Percentiles rank a stretch among this genome's conserved stretches.
These are phyloP conservation scores for Lolium multiflorum DNA, from an alignment of 176 grass and related monocot species.

Conservation along the genomic window DNA sequence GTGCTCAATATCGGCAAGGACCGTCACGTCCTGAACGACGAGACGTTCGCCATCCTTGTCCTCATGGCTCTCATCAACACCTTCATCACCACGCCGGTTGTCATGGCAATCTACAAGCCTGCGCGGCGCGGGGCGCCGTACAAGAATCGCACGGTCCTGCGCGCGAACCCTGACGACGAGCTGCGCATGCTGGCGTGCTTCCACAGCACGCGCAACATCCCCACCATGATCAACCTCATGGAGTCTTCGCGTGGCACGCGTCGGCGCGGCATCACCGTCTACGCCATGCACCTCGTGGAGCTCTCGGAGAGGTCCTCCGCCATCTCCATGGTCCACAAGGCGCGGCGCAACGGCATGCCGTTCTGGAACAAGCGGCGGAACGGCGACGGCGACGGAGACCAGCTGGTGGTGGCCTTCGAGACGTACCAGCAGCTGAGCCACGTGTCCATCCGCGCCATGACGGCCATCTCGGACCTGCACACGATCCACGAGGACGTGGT, in stretches of 20 bases:
- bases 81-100: slow-evolving; percentile 63
- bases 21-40: slow-evolving; percentile 69
- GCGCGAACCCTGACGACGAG: slow-evolving; percentile 45
- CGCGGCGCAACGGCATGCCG: slow-evolving; percentile 61
- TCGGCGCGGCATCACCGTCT: slow-evolving; percentile 52
- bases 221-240: slow-evolving; percentile 71
- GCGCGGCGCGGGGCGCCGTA: slow-evolving; percentile 49
- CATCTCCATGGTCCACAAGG: slow-evolving; percentile 66
- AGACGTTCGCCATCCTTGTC: slow-evolving; percentile 71
- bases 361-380: slow-evolving; percentile 56
- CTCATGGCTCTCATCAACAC: slow-evolving; percentile 77
- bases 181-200: slow-evolving; percentile 73
- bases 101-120: slow-evolving; percentile 64
- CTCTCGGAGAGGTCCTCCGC: slow-evolving; percentile 62
- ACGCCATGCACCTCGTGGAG: slow-evolving; percentile 72
- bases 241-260: slow-evolving; percentile 56
- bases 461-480: slow-evolving; percentile 62
- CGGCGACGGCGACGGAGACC: slow-evolving; percentile 28
- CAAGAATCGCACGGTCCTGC: slow-evolving; percentile 60
- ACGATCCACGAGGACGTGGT: slow-evolving; percentile 73
- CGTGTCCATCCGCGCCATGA: slow-evolving; percentile 64
- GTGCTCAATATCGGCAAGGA: slow-evolving; percentile 70
- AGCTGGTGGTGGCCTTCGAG: slow-evolving; percentile 67
- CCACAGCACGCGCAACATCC: slow-evolving; percentile 64
- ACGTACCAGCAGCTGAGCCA: slow-evolving; percentile 60